Percentiles rank a stretch among this genome's conserved stretches.
phyloP scores from a whole-genome alignment of 202 grass and related monocot species.

The Alloteropsis angusta region DNA sequence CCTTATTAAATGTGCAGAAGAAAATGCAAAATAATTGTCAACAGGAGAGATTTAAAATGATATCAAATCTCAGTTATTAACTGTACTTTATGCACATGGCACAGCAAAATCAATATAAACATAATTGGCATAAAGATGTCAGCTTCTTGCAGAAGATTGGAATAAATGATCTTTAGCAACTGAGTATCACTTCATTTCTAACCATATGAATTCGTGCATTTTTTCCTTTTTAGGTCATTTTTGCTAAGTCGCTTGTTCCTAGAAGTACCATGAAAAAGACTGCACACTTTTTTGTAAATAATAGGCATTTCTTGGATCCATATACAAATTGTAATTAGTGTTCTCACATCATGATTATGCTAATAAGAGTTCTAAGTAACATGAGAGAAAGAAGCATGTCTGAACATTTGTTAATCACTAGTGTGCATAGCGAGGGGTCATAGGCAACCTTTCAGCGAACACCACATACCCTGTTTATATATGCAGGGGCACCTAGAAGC shows the following conservation, averaged over 20 bases:
- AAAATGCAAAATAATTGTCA: not conserved
- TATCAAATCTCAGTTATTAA: not conserved
- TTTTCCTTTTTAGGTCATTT: not conserved
- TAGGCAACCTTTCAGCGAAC: not conserved
- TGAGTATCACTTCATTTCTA: not conserved
- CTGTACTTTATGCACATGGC: not conserved
- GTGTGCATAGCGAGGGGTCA: not conserved
- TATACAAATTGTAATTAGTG: not conserved
- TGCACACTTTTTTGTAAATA: not conserved
- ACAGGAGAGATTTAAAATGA: not conserved
- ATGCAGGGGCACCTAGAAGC: constrained; percentile 57
- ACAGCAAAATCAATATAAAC: not conserved
- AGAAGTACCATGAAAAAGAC: not conserved
- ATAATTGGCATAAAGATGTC: not conserved
- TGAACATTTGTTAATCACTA: not conserved
- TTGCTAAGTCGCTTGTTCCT: not conserved
- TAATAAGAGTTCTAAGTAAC: not conserved
- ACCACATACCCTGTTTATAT: constrained; percentile 61
- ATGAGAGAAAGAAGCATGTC: not conserved
- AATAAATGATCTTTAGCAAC: not conserved
- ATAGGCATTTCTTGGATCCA: not conserved
- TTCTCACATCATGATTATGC: not conserved
- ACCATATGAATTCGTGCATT: not conserved
- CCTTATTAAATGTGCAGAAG: constrained; percentile 4
- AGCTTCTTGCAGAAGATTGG: not conserved